Evolutionary conservation across 2,329 filamentous ascomycete genomes (phyloP).

Genomic region (Trematosphaeria pertusa): DNA sequence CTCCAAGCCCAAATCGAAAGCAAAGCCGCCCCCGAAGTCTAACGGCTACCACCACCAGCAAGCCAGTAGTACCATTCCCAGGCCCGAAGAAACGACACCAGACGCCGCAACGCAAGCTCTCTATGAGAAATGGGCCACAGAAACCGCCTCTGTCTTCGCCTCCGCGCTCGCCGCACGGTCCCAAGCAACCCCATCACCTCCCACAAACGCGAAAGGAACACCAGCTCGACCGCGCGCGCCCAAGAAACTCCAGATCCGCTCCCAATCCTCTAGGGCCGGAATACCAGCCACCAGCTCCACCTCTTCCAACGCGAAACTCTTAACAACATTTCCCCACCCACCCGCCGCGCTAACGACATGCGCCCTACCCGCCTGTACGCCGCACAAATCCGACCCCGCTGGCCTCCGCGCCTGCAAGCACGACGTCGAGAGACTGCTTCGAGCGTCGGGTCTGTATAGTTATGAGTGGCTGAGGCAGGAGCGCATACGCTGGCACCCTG

Average conservation of each 20-base stretch:
- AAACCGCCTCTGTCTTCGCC: constrained; percentile 34
- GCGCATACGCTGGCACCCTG: constrained; percentile 45
- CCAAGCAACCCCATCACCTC: constrained; percentile 2
- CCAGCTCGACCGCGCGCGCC: constrained; percentile 3
- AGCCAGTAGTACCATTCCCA: background rate
- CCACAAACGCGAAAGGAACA: constrained; percentile 13
- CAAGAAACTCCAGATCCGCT: constrained; percentile 37
- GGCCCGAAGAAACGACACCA: constrained; percentile 14
- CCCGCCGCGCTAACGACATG: constrained; percentile 33
- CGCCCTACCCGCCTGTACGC: constrained; percentile 26
- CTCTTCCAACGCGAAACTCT: constrained; percentile 28
- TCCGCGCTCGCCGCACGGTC: constrained; percentile 29
- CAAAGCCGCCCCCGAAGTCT: constrained; percentile 13
- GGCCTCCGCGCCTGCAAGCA: constrained; percentile 43
- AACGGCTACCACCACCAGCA: constrained; percentile 12
- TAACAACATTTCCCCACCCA: constrained; percentile 39
- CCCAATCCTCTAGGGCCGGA: constrained; percentile 33
- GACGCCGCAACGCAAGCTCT: constrained; percentile 29
- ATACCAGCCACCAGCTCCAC: constrained; percentile 35
- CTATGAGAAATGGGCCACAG: constrained; percentile 41
- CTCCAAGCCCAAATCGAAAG: constrained; percentile 22
- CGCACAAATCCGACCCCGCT: constrained; percentile 28
- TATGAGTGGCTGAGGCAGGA: constrained; percentile 46
- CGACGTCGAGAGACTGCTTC: constrained; percentile 39
- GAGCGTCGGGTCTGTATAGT: constrained; percentile 42